phyloP scores from a whole-genome alignment of 2,329 filamentous ascomycete species.

The Lasiodiplodia theobromae region DNA sequence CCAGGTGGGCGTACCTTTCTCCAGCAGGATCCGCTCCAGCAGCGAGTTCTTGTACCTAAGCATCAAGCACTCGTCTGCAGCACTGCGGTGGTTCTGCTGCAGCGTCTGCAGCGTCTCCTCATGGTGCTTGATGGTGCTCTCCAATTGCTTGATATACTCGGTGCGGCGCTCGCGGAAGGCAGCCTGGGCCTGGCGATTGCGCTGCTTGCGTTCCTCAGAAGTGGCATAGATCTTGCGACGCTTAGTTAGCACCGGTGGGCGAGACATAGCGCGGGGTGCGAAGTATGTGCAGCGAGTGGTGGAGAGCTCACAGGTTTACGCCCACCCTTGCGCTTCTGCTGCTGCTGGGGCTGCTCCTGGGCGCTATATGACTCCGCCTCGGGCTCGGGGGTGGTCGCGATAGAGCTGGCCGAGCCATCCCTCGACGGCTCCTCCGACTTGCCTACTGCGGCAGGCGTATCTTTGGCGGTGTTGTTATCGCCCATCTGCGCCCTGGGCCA shows the following conservation, averaged over 20 bases:
- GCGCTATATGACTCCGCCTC: constrained; percentile 51
- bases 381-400: constrained; percentile 57
- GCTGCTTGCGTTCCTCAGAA: constrained; percentile 96
- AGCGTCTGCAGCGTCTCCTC: constrained; percentile 92
- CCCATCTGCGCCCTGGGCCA: constrained; percentile 51
- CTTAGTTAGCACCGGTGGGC: constrained; percentile 46
- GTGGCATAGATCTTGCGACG: constrained; percentile 89
- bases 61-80: constrained; percentile 97
- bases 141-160: constrained; percentile 99
- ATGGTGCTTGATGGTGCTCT: constrained; percentile 96
- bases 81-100: constrained; percentile 91
- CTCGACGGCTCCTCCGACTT: constrained; percentile 46
- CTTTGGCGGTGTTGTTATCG: constrained; percentile 53
- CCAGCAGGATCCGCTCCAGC: constrained; percentile 90
- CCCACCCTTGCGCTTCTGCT: constrained; percentile 94
- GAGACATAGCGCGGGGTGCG: constrained; percentile 42
- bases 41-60: constrained; percentile 98
- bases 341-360: constrained; percentile 54
- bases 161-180: constrained; percentile 96
- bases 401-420: constrained; percentile 56
- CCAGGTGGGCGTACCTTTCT: constrained; percentile 74
- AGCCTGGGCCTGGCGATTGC: constrained; percentile 95
- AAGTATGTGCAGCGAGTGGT: constrained; percentile 31
- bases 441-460: constrained; percentile 54
- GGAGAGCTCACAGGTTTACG: constrained; percentile 83